phyloP scores from a whole-genome alignment of 2,329 filamentous ascomycete species.

The Pseudogymnoascus sp. region DNA sequence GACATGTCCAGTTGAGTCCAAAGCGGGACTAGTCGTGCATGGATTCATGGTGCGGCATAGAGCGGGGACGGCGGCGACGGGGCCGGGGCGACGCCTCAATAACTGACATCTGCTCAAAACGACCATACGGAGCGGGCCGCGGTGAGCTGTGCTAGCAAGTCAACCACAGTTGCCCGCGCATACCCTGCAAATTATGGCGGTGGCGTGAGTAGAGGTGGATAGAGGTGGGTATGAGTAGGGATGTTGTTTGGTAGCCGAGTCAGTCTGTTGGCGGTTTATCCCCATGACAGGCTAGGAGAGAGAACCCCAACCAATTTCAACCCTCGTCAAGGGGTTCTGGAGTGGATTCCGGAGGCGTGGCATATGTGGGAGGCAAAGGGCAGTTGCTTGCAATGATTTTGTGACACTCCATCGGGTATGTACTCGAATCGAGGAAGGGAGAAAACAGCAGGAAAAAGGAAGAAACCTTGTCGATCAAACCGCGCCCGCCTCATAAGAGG shows the following conservation, averaged over 20 bases:
- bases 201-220: not conserved
- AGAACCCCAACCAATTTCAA: slow-evolving; percentile 1
- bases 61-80: not conserved
- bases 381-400: not conserved
- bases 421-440: not conserved
- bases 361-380: not conserved
- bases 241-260: not conserved
- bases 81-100: not conserved
- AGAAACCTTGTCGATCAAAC: not conserved
- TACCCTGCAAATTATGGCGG: not conserved
- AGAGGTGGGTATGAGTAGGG: not conserved
- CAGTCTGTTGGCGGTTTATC: not conserved
- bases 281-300: not conserved
- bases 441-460: slow-evolving; percentile 2
- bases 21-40: not conserved
- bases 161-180: not conserved
- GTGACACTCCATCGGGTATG: not conserved
- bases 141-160: not conserved
- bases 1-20: not conserved
- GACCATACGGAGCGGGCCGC: not conserved
- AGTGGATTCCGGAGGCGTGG: not conserved
- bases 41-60: not conserved
- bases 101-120: not conserved
- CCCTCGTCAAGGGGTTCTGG: not conserved
- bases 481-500: not conserved